Evolutionary conservation across 495 filamentous ascomycete species (phyloP), one percentile per base, ranked within the genome.

Genomic region (Penicillium crystallinum): DNA sequence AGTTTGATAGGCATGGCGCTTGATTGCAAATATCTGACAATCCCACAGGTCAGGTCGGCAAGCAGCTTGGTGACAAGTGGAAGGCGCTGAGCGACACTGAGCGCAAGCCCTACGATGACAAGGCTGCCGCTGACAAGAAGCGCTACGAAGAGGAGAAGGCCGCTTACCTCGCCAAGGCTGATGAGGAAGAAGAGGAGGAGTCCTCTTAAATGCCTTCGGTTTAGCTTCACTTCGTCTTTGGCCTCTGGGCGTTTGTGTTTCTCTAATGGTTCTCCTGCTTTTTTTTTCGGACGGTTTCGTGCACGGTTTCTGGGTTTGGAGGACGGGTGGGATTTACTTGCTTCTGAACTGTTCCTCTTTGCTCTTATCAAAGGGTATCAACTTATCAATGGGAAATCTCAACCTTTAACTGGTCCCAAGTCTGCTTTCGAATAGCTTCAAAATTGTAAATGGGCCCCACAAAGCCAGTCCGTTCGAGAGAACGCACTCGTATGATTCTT

Each of bases 111-210:
- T 99, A 97, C 68, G 92, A 97, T 70, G 85, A 86, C 62, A 97
- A 98, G 84, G 93, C 93, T 61, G 88, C 84, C 19, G 78, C 85
- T 49, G 93, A 98, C 79, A 97, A 97, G 87, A 93, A 96, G 85
- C 87, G 93, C 54, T 98, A 97, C 62, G 92, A 97, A 69, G 87
- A 93, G 59, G 91, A 97, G 81, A 97, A 98, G 80, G 87, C 87
- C 54, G 85, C 77, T 51, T 98, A 97, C 81, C 82, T 88, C 58
- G 53, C 52, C 30, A 55, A 77, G 70, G 68, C 64, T 49, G 71
- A 68, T 47, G 78, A 68, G 27, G 72, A 77, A 30, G 77, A 80
- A 19, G 77, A 81, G 51, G 78, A 81, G 46, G 78, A 81, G 54
- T 79, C 79, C 15, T 66, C 68, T 49, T 79, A 79, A 69, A 56